These are phyloP conservation scores for Tympanopsis confertula DNA, from an alignment of 2,329 filamentous ascomycete species.

Conservation along the genomic window DNA sequence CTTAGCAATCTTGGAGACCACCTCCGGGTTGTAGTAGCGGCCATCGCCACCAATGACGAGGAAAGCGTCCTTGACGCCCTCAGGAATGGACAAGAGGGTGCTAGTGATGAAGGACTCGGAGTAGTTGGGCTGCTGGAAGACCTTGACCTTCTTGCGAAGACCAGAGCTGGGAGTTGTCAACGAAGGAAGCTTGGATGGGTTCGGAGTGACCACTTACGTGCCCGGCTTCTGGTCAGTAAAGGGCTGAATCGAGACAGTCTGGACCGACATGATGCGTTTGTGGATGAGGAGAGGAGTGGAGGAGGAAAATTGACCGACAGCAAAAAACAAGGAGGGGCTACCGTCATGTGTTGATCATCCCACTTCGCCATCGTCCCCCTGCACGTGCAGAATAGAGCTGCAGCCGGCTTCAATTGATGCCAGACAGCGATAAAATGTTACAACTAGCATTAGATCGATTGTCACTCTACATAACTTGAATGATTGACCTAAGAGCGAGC, in stretches of 20 bases:
- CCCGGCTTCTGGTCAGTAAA: slow-evolving; percentile 97
- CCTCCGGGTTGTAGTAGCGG: slow-evolving; percentile 92
- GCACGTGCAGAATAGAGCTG: too few relatives aligned
- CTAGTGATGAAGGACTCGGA: slow-evolving; percentile 90
- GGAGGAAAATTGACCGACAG: slow-evolving; percentile 5
- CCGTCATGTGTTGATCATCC: too few relatives aligned
- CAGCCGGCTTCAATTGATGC: too few relatives aligned
- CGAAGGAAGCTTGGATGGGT: slow-evolving; percentile 3
- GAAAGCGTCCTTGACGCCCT: slow-evolving; percentile 77
- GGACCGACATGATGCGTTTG: slow-evolving; percentile 49
- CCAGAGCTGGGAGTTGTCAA: slow-evolving; percentile 56
- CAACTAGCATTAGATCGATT: too few relatives aligned
- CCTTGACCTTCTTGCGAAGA: slow-evolving; percentile 96
- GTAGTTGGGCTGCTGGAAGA: slow-evolving; percentile 93
- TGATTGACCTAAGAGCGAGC: too few relatives aligned
- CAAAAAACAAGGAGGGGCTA: slow-evolving; percentile 4
- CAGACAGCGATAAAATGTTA: too few relatives aligned
- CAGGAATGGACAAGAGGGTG: slow-evolving; percentile 90
- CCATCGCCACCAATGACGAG: slow-evolving; percentile 97
- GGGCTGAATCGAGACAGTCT: slow-evolving; percentile 71
- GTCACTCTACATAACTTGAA: too few relatives aligned
- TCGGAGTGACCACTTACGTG: slow-evolving; percentile 63
- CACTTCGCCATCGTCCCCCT: too few relatives aligned
- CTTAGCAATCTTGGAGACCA: slow-evolving; percentile 92
- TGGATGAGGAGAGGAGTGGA: slow-evolving; percentile 7